Evolutionary conservation across 2,329 filamentous ascomycete species (phyloP), one percentile per base, ranked within the genome.

Genomic region (Aurifilum marmelostoma): DNA sequence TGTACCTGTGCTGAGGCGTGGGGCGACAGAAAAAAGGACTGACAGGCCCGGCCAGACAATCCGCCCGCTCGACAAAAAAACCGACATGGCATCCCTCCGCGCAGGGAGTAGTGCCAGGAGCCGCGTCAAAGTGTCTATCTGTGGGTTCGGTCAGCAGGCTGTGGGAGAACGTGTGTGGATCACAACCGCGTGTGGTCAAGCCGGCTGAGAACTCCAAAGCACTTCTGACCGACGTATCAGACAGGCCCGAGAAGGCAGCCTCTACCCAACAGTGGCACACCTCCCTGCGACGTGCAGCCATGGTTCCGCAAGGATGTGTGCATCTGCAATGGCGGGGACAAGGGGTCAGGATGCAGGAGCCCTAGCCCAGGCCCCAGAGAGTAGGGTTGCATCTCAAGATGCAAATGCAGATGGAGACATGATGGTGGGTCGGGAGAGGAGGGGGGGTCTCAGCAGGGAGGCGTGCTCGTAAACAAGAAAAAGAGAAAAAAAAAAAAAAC

Each of bases 311-410:
- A 67, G 67, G 67, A 65, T 65, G 37, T 29, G 66, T 63, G 63
- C 66, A 60, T 63, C 63, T 66, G 69, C 56, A 43, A 67, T 69
- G 69, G 69, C 67, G 64, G 63, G 63, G 67, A 67, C 67, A 69
- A 69, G 63, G 67, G 61, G 67, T 60, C 32, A 65, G n/a, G 66
- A 68, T 43, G 66, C 62, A 71, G 54, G 63, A 69, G 67, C 69
- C 67, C 67, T 71, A 66, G 69, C 69, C 67, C 67, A 71, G 64
- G 64, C 69, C 69, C 67, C 67, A 68, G 67, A 56, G 41, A 58
- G 69, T n/a, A 66, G 66, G 69, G 67, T 69, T 71, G 67, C 69
- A 71, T 71, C 67, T 69, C 41, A 54, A 71, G 69, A 71, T 71
- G 69, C 69, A 71, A 64, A 69, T 71, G 69, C 64, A 71, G 67